phyloP scores from a whole-genome alignment of 2,329 filamentous ascomycete species.

The Cladosporium velox region DNA sequence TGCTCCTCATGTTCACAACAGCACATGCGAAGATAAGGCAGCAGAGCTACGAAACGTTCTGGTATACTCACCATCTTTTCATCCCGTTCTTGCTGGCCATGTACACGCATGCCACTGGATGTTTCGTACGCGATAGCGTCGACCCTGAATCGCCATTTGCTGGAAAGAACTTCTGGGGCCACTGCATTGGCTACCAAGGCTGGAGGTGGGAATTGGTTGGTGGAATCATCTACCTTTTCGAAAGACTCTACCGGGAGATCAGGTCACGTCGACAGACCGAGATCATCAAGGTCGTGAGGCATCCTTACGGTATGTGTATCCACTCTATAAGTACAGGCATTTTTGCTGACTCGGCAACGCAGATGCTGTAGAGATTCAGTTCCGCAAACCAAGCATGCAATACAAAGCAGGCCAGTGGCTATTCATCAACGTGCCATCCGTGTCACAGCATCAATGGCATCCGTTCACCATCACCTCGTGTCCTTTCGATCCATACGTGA shows the following conservation, averaged over 20 bases:
- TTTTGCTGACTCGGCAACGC: conserved; percentile 23
- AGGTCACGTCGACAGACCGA: conserved; percentile 79
- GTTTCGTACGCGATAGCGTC: conserved; percentile 85
- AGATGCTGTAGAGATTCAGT: conserved; percentile 97
- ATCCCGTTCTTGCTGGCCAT: conserved; percentile 90
- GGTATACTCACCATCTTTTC: conserved; percentile 99
- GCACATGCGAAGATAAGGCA: conserved; percentile 91
- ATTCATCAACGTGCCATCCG: conserved; percentile 87
- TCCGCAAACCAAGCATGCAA: conserved; percentile 91
- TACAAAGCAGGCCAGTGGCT: conserved; percentile 99
- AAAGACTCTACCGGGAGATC: conserved; percentile 89
- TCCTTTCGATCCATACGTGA: conserved; percentile 92
- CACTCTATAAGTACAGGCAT: conserved; percentile 13
- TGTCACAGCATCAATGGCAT: conserved; percentile 93
- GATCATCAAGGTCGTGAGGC: conserved; percentile 90
- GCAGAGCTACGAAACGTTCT: conserved; percentile 97
- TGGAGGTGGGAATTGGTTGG: conserved; percentile 96
- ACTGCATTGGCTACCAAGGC: conserved; percentile 92
- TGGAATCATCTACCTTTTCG: conserved; percentile 80
- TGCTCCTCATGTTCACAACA: conserved; percentile 97
- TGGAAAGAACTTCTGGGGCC: conserved; percentile 77
- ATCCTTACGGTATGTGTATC: conserved; percentile 75
- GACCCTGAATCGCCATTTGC: conserved; percentile 80
- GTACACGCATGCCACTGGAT: conserved; percentile 94
- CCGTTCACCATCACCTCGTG: conserved; percentile 99